Conservation (phyloP, 345 rosid genomes). For the Balakata baccata region DNA sequence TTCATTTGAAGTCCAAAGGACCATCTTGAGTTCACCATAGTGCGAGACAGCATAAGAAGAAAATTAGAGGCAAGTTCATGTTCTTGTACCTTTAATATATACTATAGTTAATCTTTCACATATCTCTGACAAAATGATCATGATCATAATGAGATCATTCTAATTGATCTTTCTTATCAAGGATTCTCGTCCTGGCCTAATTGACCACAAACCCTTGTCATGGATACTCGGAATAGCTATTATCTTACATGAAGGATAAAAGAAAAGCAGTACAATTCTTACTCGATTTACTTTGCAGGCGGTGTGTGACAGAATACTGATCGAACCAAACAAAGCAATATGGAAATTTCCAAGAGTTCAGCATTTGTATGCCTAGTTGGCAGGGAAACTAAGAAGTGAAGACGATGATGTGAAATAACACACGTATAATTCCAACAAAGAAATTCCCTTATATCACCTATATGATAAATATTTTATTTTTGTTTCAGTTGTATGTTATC, state of each 20-base stretch:
- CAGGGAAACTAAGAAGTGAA: constrained; percentile 67
- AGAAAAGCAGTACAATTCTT: not conserved
- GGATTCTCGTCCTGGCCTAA: not conserved
- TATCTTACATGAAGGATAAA: not conserved
- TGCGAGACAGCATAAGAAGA: constrained; percentile 70
- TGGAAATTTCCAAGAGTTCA: constrained; percentile 78
- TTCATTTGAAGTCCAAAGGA: constrained; percentile 63
- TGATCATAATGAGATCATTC: not conserved
- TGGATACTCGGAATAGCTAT: not conserved
- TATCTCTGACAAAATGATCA: not conserved
- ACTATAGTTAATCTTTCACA: not conserved
- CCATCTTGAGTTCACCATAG: constrained; percentile 79
- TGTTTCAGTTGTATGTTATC: not conserved
- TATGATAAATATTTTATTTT: not conserved
- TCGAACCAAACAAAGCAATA: constrained; percentile 64
- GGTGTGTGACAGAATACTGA: constrained; percentile 53
- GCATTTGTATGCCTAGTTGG: constrained; percentile 67
- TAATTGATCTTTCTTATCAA: not conserved
- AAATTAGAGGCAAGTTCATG: constrained; percentile 58
- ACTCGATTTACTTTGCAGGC: constrained; percentile 41
- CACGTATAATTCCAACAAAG: not conserved
- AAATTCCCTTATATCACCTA: not conserved
- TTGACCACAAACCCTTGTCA: not conserved
- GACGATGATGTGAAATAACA: constrained; percentile 64
- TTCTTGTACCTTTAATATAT: not conserved